Percentiles rank a stretch among this genome's conserved stretches.
phyloP scores from a whole-genome alignment of 2,329 filamentous ascomycete genomes.

The Colletotrichum liriopes region DNA sequence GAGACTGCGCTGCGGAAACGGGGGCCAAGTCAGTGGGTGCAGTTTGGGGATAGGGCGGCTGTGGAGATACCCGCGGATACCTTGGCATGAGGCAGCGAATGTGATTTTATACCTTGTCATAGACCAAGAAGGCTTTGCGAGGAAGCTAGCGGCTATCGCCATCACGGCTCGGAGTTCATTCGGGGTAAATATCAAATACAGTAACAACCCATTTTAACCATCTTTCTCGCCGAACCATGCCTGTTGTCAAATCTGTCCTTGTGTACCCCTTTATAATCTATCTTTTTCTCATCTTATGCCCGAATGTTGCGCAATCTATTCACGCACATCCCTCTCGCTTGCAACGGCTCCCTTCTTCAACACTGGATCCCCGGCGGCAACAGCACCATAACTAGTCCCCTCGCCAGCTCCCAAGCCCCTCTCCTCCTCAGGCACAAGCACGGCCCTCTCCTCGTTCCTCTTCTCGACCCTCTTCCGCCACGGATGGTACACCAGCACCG shows the following conservation, averaged over 20 bases:
- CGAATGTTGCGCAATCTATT: neutral
- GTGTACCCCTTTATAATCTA: neutral
- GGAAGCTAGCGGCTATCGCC: neutral
- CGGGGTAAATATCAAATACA: no score
- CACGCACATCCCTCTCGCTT: slow-evolving; percentile 3
- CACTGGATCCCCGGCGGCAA: neutral
- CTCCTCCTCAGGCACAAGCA: slow-evolving; percentile 20
- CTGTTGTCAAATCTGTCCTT: no score
- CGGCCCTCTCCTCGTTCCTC: slow-evolving; percentile 34
- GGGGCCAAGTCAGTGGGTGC: neutral
- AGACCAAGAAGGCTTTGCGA: neutral
- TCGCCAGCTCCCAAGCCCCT: slow-evolving; percentile 23
- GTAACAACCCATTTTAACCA: neutral
- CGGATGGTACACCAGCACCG: slow-evolving; percentile 82
- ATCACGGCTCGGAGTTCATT: no score
- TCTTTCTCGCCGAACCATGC: neutral
- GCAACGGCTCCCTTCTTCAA: slow-evolving; percentile 14
- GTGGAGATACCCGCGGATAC: neutral
- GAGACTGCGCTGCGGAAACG: neutral
- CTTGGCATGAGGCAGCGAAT: neutral
- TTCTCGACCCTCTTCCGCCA: slow-evolving; percentile 75
- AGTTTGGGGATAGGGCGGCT: neutral
- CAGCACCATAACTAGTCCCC: slow-evolving; percentile 72
- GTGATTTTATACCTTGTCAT: no score
- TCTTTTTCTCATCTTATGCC: no score